phyloP scores from a whole-genome alignment of 495 filamentous ascomycete species.

The Talaromyces stipitatus region DNA sequence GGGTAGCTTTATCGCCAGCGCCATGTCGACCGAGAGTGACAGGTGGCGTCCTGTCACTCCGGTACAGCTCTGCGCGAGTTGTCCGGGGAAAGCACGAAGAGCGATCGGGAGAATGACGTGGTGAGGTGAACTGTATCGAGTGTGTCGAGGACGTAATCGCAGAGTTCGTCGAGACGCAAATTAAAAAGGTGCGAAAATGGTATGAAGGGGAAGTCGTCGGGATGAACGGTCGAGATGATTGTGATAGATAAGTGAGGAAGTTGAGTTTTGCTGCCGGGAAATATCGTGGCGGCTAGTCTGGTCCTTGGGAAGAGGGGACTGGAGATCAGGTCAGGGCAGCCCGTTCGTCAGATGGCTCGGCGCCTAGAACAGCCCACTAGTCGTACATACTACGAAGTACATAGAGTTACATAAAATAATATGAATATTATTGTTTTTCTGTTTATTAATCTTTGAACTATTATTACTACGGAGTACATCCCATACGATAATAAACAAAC shows the following conservation, averaged over 20 bases:
- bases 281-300: conserved; percentile 2
- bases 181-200: neutral
- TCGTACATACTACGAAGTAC: too few relatives aligned
- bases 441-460: too few relatives aligned
- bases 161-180: neutral
- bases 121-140: neutral
- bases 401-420: too few relatives aligned
- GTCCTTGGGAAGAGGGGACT: neutral
- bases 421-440: too few relatives aligned
- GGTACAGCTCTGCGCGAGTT: conserved; percentile 20
- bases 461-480: too few relatives aligned
- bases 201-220: neutral
- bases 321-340: neutral
- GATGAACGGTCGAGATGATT: neutral
- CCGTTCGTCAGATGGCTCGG: too few relatives aligned
- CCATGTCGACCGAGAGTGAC: conserved; percentile 52
- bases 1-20: conserved; percentile 73
- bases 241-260: neutral
- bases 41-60: conserved; percentile 34
- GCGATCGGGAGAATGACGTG: conserved; percentile 3
- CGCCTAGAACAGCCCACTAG: neutral
- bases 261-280: conserved; percentile 2
- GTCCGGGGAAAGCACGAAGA: neutral
- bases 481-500: too few relatives aligned
- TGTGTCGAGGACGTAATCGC: neutral